Evolutionary conservation across 202 grass and related monocot genomes (phyloP).

Genomic region (Schoenoplectus triqueter): DNA sequence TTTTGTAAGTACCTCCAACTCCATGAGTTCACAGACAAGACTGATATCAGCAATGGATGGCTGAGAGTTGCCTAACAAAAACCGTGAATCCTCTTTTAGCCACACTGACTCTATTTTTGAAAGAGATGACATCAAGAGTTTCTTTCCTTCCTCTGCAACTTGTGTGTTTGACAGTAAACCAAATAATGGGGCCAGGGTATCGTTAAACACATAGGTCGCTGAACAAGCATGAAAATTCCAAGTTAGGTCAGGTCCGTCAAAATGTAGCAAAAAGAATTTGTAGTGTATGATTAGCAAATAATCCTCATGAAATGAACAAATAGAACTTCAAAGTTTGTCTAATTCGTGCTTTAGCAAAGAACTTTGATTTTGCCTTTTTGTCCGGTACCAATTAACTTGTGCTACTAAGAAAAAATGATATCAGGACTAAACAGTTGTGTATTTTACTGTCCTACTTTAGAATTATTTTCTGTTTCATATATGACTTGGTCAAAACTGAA

Average conservation of each 20-base stretch:
- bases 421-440: background rate
- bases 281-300: constrained; percentile 4
- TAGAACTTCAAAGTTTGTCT: background rate
- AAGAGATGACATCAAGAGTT: constrained; percentile 56
- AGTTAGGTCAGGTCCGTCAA: constrained; percentile 5
- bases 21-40: constrained; percentile 93
- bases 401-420: background rate
- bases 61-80: constrained; percentile 66
- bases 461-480: background rate
- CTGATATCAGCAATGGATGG: constrained; percentile 82
- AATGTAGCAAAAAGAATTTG: background rate
- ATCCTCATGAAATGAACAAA: background rate
- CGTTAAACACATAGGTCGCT: constrained; percentile 61
- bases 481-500: background rate
- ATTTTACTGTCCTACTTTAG: background rate
- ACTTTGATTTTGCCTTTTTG: background rate
- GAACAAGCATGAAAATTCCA: constrained; percentile 40
- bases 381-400: background rate
- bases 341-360: background rate
- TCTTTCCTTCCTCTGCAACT: constrained; percentile 63
- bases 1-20: constrained; percentile 64
- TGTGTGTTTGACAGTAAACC: constrained; percentile 57
- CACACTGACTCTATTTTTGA: constrained; percentile 60
- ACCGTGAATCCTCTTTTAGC: constrained; percentile 73
- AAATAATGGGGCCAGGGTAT: constrained; percentile 60